phyloP scores from a whole-genome alignment of 805 yeast genomes.

The Metschnikowia amazonensis region DNA sequence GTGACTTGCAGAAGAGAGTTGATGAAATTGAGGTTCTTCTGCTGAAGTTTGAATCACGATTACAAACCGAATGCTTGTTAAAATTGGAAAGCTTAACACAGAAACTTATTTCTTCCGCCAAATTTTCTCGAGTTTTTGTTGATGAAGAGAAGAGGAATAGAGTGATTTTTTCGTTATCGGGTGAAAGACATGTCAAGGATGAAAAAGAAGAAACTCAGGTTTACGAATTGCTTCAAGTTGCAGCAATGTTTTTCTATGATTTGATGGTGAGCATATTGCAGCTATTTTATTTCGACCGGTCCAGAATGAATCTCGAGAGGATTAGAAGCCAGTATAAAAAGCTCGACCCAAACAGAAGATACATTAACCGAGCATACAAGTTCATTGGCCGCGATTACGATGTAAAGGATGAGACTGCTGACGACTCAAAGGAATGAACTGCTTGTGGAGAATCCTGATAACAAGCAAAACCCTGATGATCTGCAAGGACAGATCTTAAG shows the following conservation, averaged over 20 bases:
- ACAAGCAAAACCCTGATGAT: background rate
- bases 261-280: constrained; percentile 30
- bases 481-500: background rate
- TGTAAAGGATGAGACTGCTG: background rate
- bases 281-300: constrained; percentile 36
- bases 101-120: constrained; percentile 26
- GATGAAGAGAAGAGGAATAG: constrained; percentile 27
- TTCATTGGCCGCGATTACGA: constrained; percentile 22
- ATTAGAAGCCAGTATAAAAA: constrained; percentile 37
- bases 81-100: constrained; percentile 27
- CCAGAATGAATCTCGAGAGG: constrained; percentile 41
- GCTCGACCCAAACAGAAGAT: constrained; percentile 38
- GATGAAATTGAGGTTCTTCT: constrained; percentile 38
- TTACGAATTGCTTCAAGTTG: background rate
- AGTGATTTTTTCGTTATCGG: constrained; percentile 28
- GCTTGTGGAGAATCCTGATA: too few relatives aligned
- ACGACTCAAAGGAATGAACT: constrained; percentile 9
- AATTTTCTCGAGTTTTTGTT: constrained; percentile 29
- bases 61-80: constrained; percentile 25
- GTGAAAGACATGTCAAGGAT: constrained; percentile 13
- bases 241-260: constrained; percentile 32
- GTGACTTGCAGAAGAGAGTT: constrained; percentile 38
- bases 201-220: constrained; percentile 1
- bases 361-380: constrained; percentile 35
- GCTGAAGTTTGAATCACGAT: constrained; percentile 25